Conservation (phyloP, 768 basidiomycete genomes). For the Agrocybe chaxingu region DNA sequence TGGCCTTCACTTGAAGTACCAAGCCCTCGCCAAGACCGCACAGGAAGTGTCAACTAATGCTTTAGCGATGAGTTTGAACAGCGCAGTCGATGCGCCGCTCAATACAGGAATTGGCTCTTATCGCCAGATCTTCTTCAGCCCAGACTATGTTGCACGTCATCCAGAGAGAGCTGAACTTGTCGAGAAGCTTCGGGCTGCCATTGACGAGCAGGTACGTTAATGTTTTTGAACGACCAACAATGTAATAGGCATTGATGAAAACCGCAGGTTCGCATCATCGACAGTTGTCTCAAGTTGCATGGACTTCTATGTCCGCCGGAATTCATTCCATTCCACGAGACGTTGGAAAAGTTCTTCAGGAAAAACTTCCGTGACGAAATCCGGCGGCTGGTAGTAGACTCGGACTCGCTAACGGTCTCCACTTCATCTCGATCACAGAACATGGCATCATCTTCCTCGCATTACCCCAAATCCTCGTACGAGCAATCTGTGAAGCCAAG, state of each 20-base stretch:
- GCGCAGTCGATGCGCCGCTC: slow-evolving; percentile 77
- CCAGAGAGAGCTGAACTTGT: slow-evolving; percentile 70
- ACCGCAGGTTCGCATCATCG: slow-evolving; percentile 69
- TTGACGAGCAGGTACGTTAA: slow-evolving; percentile 74
- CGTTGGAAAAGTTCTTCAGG: slow-evolving; percentile 79
- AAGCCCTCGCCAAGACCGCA: slow-evolving; percentile 72
- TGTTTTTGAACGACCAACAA: too few species aligned
- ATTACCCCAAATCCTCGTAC: slow-evolving; percentile 45
- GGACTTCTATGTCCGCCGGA: slow-evolving; percentile 78
- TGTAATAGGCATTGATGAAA: background rate
- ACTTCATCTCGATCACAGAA: slow-evolving; percentile 34
- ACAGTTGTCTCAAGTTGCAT: slow-evolving; percentile 82
- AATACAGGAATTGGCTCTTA: slow-evolving; percentile 78
- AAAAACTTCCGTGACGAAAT: slow-evolving; percentile 87
- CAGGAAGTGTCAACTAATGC: slow-evolving; percentile 76
- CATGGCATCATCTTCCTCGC: slow-evolving; percentile 29
- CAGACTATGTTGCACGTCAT: slow-evolving; percentile 63
- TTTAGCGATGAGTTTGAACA: slow-evolving; percentile 83
- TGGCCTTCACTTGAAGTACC: slow-evolving; percentile 66
- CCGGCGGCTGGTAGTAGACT: slow-evolving; percentile 61
- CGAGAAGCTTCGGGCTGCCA: slow-evolving; percentile 66
- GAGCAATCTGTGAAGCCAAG: slow-evolving; percentile 48
- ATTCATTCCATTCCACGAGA: slow-evolving; percentile 91
- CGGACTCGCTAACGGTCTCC: slow-evolving; percentile 44
- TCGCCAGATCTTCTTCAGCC: slow-evolving; percentile 71